Evolutionary conservation across 352 stramenopile species (phyloP).

Genomic region (Blastocystis sp.): DNA sequence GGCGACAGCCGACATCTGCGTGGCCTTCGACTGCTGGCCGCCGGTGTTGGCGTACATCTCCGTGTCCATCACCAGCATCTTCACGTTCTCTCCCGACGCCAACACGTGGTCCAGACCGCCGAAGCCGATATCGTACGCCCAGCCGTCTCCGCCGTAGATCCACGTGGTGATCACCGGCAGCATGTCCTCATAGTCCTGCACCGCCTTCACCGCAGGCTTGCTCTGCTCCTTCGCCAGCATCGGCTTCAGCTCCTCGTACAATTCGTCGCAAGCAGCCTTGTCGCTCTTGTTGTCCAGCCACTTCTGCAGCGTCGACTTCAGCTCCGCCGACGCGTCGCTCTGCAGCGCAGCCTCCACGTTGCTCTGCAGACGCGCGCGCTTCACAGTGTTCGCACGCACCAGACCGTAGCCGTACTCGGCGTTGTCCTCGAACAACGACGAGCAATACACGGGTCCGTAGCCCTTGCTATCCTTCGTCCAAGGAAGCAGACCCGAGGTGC

Average conservation of each 20-base stretch:
- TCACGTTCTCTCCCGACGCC: conserved; percentile 66
- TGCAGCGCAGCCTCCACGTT: conserved; percentile 60
- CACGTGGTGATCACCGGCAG: conserved; percentile 66
- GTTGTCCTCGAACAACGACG: conserved; percentile 65
- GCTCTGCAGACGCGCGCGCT: conserved; percentile 61
- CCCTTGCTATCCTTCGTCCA: conserved; percentile 59
- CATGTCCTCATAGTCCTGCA: conserved; percentile 65
- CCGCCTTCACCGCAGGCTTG: conserved; percentile 59
- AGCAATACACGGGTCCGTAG: conserved; percentile 60
- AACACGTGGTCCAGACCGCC: conserved; percentile 66
- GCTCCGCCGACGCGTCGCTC: conserved; percentile 57
- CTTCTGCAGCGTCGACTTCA: conserved; percentile 63
- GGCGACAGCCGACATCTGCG: conserved; percentile 39
- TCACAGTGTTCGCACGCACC: conserved; percentile 61
- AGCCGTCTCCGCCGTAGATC: conserved; percentile 67
- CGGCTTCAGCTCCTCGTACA: conserved; percentile 61
- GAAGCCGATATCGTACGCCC: conserved; percentile 67
- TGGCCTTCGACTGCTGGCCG: conserved; percentile 49
- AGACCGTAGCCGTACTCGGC: conserved; percentile 60
- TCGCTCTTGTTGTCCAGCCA: conserved; percentile 66
- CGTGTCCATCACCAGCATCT: conserved; percentile 66
- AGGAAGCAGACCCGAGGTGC: conserved; percentile 63
- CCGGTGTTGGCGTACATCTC: conserved; percentile 65
- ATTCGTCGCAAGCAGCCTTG: conserved; percentile 61
- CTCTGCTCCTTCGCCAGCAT: conserved; percentile 54